Conservation (phyloP, 257 asterid genomes). For the Nicotiana tabacum region DNA sequence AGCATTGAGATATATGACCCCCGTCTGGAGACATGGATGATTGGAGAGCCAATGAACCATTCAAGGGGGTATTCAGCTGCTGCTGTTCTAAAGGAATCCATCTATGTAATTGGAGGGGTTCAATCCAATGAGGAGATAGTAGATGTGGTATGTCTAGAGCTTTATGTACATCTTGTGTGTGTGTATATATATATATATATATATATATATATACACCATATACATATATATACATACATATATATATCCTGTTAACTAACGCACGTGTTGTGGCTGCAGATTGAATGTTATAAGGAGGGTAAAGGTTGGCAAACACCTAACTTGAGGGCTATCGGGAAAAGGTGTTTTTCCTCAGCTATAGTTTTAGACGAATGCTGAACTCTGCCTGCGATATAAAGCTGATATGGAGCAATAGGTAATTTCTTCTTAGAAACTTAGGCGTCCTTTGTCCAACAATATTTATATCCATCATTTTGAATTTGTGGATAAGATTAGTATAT, state of each 20-base stretch:
- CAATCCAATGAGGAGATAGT: conserved; percentile 26
- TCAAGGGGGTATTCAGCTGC: conserved; percentile 60
- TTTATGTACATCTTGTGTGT: too few species aligned
- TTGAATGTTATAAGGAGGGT: conserved; percentile 73
- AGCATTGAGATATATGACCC: conserved; percentile 73
- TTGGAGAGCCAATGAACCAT: conserved; percentile 51
- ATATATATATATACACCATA: too few species aligned
- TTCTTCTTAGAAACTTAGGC: neutral
- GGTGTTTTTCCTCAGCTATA: conserved; percentile 63
- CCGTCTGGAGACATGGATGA: conserved; percentile 57
- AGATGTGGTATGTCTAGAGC: conserved; percentile 55
- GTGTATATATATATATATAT: too few species aligned
- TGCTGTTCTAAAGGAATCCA: conserved; percentile 45
- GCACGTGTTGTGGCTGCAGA: conserved; percentile 33
- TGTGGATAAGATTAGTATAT: neutral
- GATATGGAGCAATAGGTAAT: neutral
- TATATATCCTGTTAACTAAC: neutral
- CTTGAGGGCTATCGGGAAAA: conserved; percentile 47
- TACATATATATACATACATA: neutral
- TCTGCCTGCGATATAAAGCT: neutral
- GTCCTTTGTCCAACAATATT: neutral
- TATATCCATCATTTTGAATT: neutral
- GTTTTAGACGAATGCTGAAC: conserved; percentile 34
- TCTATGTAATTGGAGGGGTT: conserved; percentile 70
- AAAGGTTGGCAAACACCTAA: conserved; percentile 56